These are phyloP conservation scores for Psidium friedrichsthalianum DNA, from an alignment of 345 rosid species.

Conservation along the genomic window DNA sequence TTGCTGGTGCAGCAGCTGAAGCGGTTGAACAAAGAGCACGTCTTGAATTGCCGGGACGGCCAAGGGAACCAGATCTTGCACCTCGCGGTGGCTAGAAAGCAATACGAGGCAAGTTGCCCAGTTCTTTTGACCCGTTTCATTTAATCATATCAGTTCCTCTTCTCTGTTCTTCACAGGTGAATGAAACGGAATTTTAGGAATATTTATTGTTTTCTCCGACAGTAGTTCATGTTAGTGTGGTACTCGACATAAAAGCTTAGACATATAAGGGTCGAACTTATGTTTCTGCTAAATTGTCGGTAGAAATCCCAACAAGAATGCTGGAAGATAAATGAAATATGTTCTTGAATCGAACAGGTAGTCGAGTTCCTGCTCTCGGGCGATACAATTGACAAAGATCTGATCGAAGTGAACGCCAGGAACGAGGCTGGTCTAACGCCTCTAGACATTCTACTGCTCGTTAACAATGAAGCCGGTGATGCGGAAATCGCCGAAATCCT, in stretches of 20 bases:
- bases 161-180: not conserved
- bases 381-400: not conserved
- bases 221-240: not conserved
- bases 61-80: slow-evolving; percentile 22
- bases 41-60: slow-evolving; percentile 12
- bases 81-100: slow-evolving; percentile 16
- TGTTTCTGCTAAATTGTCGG: not conserved
- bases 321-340: not conserved
- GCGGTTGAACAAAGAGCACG: slow-evolving; percentile 6
- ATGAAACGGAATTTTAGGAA: not conserved
- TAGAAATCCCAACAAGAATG: not conserved
- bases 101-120: slow-evolving; percentile 15
- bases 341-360: slow-evolving; percentile 1
- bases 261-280: not conserved
- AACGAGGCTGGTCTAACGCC: slow-evolving; percentile 17
- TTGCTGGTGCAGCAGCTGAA: slow-evolving; percentile 10
- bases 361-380: slow-evolving; percentile 5
- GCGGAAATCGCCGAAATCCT: slow-evolving; percentile 13
- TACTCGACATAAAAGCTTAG: no score
- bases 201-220: not conserved
- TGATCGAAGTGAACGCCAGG: slow-evolving; percentile 10
- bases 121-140: not conserved
- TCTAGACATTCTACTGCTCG: slow-evolving; percentile 5
- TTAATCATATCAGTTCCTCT: not conserved
- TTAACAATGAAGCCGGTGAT: slow-evolving; percentile 17